Conservation (phyloP, 208 protist genomes). For the Phytomonas francai region DNA sequence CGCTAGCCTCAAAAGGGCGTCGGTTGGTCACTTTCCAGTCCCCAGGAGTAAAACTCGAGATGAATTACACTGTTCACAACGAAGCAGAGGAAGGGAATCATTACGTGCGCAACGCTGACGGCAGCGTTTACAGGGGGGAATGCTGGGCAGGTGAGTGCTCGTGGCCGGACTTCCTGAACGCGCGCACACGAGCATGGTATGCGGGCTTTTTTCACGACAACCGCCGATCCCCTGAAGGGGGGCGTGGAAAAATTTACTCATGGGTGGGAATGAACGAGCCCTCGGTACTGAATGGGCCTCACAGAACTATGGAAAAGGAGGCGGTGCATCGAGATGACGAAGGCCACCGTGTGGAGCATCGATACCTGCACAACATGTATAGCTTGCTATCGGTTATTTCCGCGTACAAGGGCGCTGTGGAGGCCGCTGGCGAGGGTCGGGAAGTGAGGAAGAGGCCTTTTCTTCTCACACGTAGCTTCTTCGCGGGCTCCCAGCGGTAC, state of each 20-base stretch:
- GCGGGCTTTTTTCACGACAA: constrained; percentile 82
- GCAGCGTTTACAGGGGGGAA: constrained; percentile 87
- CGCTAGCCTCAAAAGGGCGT: constrained; percentile 86
- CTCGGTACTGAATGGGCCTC: constrained; percentile 94
- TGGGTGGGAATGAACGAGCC: constrained; percentile 99
- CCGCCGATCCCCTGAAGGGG: constrained; percentile 73
- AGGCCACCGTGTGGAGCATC: constrained; percentile 80
- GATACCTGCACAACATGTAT: constrained; percentile 98
- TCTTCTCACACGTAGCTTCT: constrained; percentile 98
- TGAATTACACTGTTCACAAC: constrained; percentile 77
- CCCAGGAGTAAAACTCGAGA: constrained; percentile 95
- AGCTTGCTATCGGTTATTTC: constrained; percentile 86
- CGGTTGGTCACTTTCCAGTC: constrained; percentile 97
- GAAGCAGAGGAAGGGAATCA: constrained; percentile 57
- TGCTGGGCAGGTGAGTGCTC: constrained; percentile 96
- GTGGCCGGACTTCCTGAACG: constrained; percentile 93
- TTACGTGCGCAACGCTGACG: constrained; percentile 84
- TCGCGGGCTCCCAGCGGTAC: constrained; percentile 96
- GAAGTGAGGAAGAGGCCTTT: constrained; percentile 88
- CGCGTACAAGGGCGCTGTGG: constrained; percentile 83
- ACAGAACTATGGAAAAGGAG: constrained; percentile 93
- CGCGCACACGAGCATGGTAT: constrained; percentile 91
- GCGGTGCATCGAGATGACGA: constrained; percentile 71
- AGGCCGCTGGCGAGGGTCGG: constrained; percentile 25
- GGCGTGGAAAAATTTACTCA: constrained; percentile 83